Percentiles rank a stretch among this genome's conserved stretches.
phyloP scores from a whole-genome alignment of 805 yeast genomes.

The Hanseniaspora clermontiae region DNA sequence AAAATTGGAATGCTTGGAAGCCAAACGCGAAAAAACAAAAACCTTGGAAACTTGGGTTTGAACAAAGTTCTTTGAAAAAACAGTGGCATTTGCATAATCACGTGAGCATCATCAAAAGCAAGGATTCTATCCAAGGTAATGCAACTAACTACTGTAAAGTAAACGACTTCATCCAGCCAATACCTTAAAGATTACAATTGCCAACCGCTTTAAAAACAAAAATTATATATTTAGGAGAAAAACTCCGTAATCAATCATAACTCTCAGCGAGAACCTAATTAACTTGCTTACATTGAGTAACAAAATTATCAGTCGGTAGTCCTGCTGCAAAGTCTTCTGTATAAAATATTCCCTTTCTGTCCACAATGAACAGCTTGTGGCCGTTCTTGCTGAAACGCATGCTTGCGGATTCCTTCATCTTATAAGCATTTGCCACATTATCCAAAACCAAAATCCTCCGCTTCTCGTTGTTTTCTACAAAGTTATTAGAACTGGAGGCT shows the following conservation, averaged over 20 bases:
- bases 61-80: too few species aligned
- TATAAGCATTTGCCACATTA: constrained; percentile 63
- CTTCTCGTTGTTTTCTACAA: constrained; percentile 34
- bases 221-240: neutral
- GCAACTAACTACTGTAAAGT: too few species aligned
- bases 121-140: too few species aligned
- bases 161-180: too few species aligned
- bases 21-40: too few species aligned
- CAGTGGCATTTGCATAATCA: too few species aligned
- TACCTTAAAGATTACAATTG: too few species aligned
- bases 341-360: constrained; percentile 66
- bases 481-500: constrained; percentile 45
- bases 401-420: constrained; percentile 67
- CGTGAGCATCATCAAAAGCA: too few species aligned
- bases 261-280: constrained; percentile 18
- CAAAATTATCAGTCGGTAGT: constrained; percentile 53
- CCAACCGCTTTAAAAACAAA: neutral
- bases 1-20: too few species aligned
- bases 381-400: constrained; percentile 69
- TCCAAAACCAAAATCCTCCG: constrained; percentile 45
- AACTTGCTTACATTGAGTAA: constrained; percentile 52
- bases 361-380: constrained; percentile 60
- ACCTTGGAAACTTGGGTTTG: too few species aligned
- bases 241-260: too few species aligned
- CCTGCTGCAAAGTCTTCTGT: constrained; percentile 85